Percentiles rank a stretch among this genome's conserved stretches.
phyloP scores from a whole-genome alignment of 179 eudicot genomes.

The Silene noctiflora region DNA sequence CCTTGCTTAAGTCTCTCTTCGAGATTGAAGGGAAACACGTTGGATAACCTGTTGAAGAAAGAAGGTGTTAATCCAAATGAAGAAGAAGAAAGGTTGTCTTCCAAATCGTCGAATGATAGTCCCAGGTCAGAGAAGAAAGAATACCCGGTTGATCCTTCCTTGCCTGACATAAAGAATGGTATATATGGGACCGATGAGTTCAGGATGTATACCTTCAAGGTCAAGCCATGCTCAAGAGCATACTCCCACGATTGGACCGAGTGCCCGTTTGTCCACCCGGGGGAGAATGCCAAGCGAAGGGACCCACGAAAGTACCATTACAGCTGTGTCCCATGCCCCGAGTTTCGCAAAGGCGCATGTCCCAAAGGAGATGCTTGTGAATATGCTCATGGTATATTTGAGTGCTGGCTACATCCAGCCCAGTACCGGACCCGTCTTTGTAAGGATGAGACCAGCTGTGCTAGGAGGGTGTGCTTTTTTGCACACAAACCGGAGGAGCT shows the following conservation, averaged over 20 bases:
- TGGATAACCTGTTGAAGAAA: conserved; percentile 51
- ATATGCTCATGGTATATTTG: conserved; percentile 88
- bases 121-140: conserved; percentile 63
- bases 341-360: conserved; percentile 71
- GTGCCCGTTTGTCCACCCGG: conserved; percentile 93
- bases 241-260: conserved; percentile 99
- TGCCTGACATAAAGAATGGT: conserved; percentile 81
- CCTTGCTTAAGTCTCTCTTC: conserved; percentile 30
- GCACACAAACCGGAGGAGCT: conserved; percentile 79
- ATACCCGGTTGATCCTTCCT: conserved; percentile 68
- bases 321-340: conserved; percentile 92
- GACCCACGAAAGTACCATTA: conserved; percentile 79
- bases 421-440: conserved; percentile 88
- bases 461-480: conserved; percentile 76
- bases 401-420: conserved; percentile 93
- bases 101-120: conserved; percentile 33
- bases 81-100: conserved; percentile 30
- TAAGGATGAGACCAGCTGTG: conserved; percentile 69
- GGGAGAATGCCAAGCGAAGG: conserved; percentile 86
- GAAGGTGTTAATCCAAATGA: background rate
- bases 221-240: conserved; percentile 90
- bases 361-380: conserved; percentile 70
- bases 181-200: conserved; percentile 82
- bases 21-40: conserved; percentile 42
- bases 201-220: conserved; percentile 78